phyloP scores from a whole-genome alignment of 1,284 basidiomycete genomes.

The Puccinia polysora region DNA sequence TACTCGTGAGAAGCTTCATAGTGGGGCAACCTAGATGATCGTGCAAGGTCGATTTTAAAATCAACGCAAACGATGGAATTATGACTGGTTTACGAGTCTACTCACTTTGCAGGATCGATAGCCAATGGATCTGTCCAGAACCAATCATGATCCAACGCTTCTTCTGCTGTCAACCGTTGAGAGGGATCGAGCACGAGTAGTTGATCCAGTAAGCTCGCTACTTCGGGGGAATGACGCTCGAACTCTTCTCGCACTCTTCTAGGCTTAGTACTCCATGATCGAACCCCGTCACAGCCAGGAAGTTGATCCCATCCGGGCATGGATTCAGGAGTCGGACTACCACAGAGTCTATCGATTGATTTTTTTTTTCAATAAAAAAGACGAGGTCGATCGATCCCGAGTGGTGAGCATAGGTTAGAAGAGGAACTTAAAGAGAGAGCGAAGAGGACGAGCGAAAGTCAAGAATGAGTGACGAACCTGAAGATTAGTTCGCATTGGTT shows the following conservation, averaged over 20 bases:
- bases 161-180: conserved; percentile 57
- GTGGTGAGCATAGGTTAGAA: neutral
- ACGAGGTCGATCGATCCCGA: neutral
- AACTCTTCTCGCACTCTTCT: conserved; percentile 22
- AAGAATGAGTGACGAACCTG: conserved; percentile 55
- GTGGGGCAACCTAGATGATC: conserved; percentile 62
- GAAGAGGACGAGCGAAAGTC: neutral
- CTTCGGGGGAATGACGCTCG: conserved; percentile 40
- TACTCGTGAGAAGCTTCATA: conserved; percentile 80
- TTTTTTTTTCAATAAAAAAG: neutral
- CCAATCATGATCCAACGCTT: conserved; percentile 58
- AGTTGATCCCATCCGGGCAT: conserved; percentile 71
- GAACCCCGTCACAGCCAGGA: conserved; percentile 47
- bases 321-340: conserved; percentile 67
- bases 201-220: conserved; percentile 55
- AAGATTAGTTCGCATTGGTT: conserved; percentile 89
- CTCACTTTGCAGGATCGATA: conserved; percentile 74
- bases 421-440: neutral
- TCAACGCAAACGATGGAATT: conserved; percentile 27
- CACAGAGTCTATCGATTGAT: conserved; percentile 64
- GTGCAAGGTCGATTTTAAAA: conserved; percentile 46
- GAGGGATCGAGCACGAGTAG: conserved; percentile 59
- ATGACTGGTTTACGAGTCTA: conserved; percentile 46
- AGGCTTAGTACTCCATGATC: conserved; percentile 27
- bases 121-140: conserved; percentile 75